phyloP scores from a whole-genome alignment of 805 yeast species.

The Lipomyces yamanashiensis region DNA sequence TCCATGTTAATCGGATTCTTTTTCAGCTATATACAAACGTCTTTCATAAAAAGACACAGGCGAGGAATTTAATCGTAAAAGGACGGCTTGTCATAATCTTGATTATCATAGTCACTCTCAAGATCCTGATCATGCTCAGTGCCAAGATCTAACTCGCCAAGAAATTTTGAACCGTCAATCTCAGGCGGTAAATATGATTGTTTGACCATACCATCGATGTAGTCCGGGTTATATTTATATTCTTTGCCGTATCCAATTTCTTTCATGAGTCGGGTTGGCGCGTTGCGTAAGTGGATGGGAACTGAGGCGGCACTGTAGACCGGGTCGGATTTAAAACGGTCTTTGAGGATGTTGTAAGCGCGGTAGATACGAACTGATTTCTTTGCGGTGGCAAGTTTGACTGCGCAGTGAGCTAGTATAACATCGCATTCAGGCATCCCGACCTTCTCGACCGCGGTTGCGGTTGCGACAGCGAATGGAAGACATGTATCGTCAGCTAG shows the following conservation, averaged over 20 bases:
- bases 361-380: constrained; percentile 87
- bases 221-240: constrained; percentile 90
- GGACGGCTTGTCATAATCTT: not conserved
- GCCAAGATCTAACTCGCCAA: constrained; percentile 51
- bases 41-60: not conserved
- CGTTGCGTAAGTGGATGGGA: constrained; percentile 79
- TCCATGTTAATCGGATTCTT: too few relatives aligned
- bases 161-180: constrained; percentile 54
- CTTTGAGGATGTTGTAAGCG: constrained; percentile 73
- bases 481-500: constrained; percentile 78
- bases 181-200: constrained; percentile 80
- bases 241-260: constrained; percentile 83
- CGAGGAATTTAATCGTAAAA: not conserved
- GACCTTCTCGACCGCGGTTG: constrained; percentile 83
- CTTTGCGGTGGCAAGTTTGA: constrained; percentile 81
- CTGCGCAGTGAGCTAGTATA: constrained; percentile 88
- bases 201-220: constrained; percentile 65
- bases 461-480: constrained; percentile 85
- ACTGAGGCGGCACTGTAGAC: constrained; percentile 62
- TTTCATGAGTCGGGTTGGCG: constrained; percentile 90
- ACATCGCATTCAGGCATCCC: constrained; percentile 96
- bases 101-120: not conserved
- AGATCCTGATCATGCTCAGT: constrained; percentile 25
- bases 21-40: constrained; percentile 4
- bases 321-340: constrained; percentile 61